Percentiles rank a stretch among this genome's conserved stretches.
Conservation (phyloP, 2,329 filamentous ascomycete species). For the Claviceps capensis region DNA sequence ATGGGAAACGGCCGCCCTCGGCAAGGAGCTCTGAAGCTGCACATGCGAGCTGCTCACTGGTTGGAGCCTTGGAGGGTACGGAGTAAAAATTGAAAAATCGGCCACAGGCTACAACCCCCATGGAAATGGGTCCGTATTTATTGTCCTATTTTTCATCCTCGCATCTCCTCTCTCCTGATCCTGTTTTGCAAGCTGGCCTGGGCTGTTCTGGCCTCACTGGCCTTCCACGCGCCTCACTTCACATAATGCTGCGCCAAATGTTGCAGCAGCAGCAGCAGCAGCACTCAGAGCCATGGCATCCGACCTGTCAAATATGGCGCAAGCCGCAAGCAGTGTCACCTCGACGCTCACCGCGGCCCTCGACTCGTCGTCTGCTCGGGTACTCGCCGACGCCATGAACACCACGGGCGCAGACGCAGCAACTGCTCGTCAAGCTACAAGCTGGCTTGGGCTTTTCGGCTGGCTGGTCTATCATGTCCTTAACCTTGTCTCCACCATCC, state of each 20-base stretch:
- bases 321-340: slow-evolving; percentile 19
- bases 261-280: slow-evolving; percentile 17
- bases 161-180: slow-evolving; percentile 5
- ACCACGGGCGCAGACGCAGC: slow-evolving; percentile 18
- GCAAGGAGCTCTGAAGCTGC: neutral
- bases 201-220: slow-evolving; percentile 5
- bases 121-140: slow-evolving; percentile 5
- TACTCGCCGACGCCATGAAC: slow-evolving; percentile 25
- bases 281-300: slow-evolving; percentile 26
- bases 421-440: slow-evolving; percentile 26
- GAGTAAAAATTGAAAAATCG: neutral
- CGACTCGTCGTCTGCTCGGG: slow-evolving; percentile 16
- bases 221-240: slow-evolving; percentile 12
- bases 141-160: slow-evolving; percentile 2
- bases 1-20: neutral
- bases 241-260: slow-evolving; percentile 23
- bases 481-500: slow-evolving; percentile 40
- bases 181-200: neutral
- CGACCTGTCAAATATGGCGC: slow-evolving; percentile 24
- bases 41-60: neutral
- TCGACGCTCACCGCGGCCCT: slow-evolving; percentile 19
- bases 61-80: neutral
- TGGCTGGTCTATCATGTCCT: slow-evolving; percentile 40
- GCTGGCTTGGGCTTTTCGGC: slow-evolving; percentile 45
- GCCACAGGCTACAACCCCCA: neutral